Base-by-base conservation (phyloP, 2,329 filamentous ascomycete species). In the Leptographium procerum region DNA sequence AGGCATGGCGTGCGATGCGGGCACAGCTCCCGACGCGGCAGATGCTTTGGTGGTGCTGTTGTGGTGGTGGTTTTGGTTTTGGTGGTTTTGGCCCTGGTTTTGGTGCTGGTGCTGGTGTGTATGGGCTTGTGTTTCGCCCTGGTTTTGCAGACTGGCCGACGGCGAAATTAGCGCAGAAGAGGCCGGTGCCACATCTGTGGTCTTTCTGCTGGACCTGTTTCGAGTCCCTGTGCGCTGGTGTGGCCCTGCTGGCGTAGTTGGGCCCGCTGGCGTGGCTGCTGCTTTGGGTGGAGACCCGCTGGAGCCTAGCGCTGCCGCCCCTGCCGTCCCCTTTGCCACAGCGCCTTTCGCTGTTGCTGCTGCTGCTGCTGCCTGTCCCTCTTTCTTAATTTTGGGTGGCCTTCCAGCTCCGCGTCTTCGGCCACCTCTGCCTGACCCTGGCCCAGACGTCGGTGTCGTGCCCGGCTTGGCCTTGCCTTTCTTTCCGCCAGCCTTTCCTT, bases 161-260 rank as follows among this genome's bases (percentile, higher is more conserved):
- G 65, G 58, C 56, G 61, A 61, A 61, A 62, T 62, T 61, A 55
- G 59, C 56, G 58, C 60, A 59, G 55, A n/a, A 31, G 34, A 10
- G 13, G 9, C 31, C 24, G 14, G 14, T 10, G 36, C 26, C 36
- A 55, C 34, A 28, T 26, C 48, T n/a, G 24, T 34, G 5, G 34
- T 31, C n/a, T 47, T 56, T 33, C 63, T 52, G 45, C 45, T 48
- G 31, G 64, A 61, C 61, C 63, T 64, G 55, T 66, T 65, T 52
- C 66, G 65, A 59, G 61, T 63, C 57, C 60, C 60, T 59, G 68
- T 68, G 69, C 68, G 68, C 62, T 68, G 65, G 31, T 50, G 57
- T 9, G 40, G 19, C 16, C 40, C 40, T 43, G 40, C 40, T 43
- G 40, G n/a, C n/a, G n/a, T n/a, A n/a, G n/a, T n/a, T n/a, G n/a